These are phyloP conservation scores for Crithidia bombi DNA, from an alignment of 208 protist species.

Conservation along the genomic window DNA sequence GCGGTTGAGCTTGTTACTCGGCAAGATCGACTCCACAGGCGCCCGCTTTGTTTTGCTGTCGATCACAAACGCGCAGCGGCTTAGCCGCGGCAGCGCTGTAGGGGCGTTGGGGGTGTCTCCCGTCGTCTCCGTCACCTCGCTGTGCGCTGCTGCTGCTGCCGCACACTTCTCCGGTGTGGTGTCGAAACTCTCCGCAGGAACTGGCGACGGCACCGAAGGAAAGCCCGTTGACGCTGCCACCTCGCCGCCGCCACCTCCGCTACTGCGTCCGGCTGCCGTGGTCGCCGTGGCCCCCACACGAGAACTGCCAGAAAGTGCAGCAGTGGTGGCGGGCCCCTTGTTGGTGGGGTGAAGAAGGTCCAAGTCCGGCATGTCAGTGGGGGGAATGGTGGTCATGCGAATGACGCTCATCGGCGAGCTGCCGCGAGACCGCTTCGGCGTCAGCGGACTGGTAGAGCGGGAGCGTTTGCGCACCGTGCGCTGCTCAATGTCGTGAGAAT, in stretches of 20 bases:
- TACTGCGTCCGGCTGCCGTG: background rate
- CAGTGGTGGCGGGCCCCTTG: conserved; percentile 11
- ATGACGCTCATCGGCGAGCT: conserved; percentile 43
- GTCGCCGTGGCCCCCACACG: background rate
- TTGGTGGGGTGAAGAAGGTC: conserved; percentile 24
- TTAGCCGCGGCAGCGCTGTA: conserved; percentile 31
- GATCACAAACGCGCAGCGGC: conserved; percentile 74
- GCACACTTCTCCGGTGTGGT: background rate
- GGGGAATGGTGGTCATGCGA: conserved; percentile 35
- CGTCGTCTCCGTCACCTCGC: background rate
- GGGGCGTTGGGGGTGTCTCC: background rate
- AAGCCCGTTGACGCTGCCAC: background rate
- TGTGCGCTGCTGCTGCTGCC: background rate
- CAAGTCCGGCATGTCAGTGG: conserved; percentile 41
- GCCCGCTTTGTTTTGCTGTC: conserved; percentile 63
- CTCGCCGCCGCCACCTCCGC: background rate
- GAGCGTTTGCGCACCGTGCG: conserved; percentile 46
- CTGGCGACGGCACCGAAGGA: background rate
- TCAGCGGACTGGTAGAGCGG: conserved; percentile 55
- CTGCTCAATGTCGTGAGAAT: conserved; percentile 23
- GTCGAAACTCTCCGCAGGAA: too few species aligned
- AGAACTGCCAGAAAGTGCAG: too few species aligned
- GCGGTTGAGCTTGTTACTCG: conserved; percentile 66
- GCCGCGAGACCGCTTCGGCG: conserved; percentile 43
- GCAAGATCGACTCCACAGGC: conserved; percentile 54